Conservation (phyloP, 352 stramenopile species). For the Phytophthora meadii region DNA sequence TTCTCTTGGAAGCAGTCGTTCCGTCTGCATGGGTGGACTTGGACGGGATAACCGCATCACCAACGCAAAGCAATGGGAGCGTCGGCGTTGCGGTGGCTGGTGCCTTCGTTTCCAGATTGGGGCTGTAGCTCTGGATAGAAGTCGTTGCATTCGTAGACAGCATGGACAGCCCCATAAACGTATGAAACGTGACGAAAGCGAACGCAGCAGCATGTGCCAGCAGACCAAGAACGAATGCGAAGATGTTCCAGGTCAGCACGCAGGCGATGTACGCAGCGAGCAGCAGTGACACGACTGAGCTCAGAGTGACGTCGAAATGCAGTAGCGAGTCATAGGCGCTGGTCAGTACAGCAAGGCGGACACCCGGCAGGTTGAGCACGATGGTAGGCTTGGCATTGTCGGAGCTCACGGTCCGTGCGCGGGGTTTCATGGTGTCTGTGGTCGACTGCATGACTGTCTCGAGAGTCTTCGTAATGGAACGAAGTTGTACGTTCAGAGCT, state of each 20-base stretch:
- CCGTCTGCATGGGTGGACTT: constrained; percentile 37
- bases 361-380: constrained; percentile 71
- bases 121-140: constrained; percentile 2
- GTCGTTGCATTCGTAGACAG: constrained; percentile 36
- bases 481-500: constrained; percentile 23
- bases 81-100: constrained; percentile 5
- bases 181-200: constrained; percentile 58
- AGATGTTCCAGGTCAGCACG: constrained; percentile 36
- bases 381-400: constrained; percentile 47
- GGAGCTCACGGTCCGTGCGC: constrained; percentile 24
- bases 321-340: constrained; percentile 39
- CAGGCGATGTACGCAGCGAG: constrained; percentile 38
- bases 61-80: constrained; percentile 43
- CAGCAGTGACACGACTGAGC: constrained; percentile 37
- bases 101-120: constrained; percentile 2
- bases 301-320: constrained; percentile 34
- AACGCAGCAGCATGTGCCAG: constrained; percentile 44
- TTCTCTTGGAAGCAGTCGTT: constrained; percentile 30
- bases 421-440: constrained; percentile 27
- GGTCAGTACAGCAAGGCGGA: constrained; percentile 51
- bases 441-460: constrained; percentile 19
- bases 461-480: constrained; percentile 26
- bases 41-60: constrained; percentile 14
- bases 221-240: constrained; percentile 31
- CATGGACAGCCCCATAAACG: constrained; percentile 52